phyloP scores from a whole-genome alignment of 164 flowering plant species.

The Annona squamosa region DNA sequence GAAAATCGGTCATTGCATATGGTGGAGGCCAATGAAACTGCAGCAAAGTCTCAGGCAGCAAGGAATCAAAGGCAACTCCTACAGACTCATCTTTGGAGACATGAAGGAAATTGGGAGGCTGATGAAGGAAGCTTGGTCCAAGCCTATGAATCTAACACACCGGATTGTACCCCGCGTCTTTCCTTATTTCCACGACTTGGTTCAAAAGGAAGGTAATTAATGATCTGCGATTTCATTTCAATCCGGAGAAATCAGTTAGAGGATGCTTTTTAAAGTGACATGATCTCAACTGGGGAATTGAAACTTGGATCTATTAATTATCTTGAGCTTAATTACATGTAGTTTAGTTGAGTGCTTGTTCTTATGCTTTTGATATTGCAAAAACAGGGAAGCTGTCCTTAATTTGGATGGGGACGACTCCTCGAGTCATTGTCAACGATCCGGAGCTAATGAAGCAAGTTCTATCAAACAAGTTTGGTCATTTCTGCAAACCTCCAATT shows the following conservation, averaged over 20 bases:
- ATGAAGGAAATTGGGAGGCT: slow-evolving; percentile 23
- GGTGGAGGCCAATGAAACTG: slow-evolving; percentile 45
- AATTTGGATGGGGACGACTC: slow-evolving; percentile 8
- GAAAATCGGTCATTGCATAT: slow-evolving; percentile 14
- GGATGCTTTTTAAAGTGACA: too few relatives aligned
- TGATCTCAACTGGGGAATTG: too few relatives aligned
- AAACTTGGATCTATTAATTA: too few relatives aligned
- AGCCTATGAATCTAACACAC: slow-evolving; percentile 34
- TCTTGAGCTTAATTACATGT: too few relatives aligned
- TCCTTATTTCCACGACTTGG: slow-evolving; percentile 20
- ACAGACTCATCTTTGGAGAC: slow-evolving; percentile 36
- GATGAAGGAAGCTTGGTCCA: slow-evolving; percentile 33
- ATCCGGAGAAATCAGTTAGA: not conserved
- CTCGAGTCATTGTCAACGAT: slow-evolving; percentile 9
- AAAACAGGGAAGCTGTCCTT: slow-evolving; percentile 9
- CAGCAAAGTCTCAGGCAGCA: slow-evolving; percentile 31
- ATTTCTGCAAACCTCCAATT: slow-evolving; percentile 4
- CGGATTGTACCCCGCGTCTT: slow-evolving; percentile 28
- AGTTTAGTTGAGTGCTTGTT: too few relatives aligned
- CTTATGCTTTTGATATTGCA: not conserved
- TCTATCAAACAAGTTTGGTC: slow-evolving; percentile 7
- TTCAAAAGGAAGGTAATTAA: slow-evolving; percentile 32
- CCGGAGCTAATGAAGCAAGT: slow-evolving; percentile 11
- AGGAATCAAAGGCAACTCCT: slow-evolving; percentile 36
- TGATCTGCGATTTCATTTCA: not conserved